A percentile compares a stretch with the other conserved stretches of the same genome.
Conservation (phyloP, 225 moss, liverwort and hornwort genomes). For the Polytrichum commune region DNA sequence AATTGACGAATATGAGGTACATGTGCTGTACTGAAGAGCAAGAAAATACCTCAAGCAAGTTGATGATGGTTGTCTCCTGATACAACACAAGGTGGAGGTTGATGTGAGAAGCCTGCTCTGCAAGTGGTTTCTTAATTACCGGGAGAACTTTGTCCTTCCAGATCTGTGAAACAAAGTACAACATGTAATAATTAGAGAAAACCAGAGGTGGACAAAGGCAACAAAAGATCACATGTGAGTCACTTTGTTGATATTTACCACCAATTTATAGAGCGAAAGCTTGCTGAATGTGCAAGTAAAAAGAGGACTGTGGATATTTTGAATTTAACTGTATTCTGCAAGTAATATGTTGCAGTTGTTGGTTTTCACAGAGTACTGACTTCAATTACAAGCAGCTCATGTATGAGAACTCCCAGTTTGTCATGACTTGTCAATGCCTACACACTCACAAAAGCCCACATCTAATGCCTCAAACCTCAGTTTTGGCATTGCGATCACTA, state of each 20-base stretch:
- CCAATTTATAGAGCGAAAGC: not conserved
- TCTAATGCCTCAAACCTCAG: no score
- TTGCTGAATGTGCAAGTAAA: not conserved
- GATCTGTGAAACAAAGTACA: slow-evolving; percentile 35
- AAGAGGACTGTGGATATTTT: not conserved
- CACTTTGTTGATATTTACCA: not conserved
- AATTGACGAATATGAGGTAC: not conserved
- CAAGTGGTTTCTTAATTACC: slow-evolving; percentile 39
- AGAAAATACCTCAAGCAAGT: slow-evolving; percentile 76
- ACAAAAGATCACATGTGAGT: not conserved
- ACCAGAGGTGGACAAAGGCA: not conserved
- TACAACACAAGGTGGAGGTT: slow-evolving; percentile 75
- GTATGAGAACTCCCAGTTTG: slow-evolving; percentile 77
- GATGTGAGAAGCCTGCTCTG: slow-evolving; percentile 54
- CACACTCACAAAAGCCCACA: not conserved
- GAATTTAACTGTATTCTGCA: not conserved
- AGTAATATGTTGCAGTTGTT: not conserved
- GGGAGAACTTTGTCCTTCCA: slow-evolving; percentile 81
- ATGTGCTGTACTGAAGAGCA: not conserved
- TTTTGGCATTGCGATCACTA: no score
- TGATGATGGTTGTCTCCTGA: slow-evolving; percentile 81
- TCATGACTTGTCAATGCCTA: slow-evolving; percentile 85
- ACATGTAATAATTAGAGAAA: not conserved
- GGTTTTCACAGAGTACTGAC: slow-evolving; percentile 17
- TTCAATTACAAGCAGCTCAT: slow-evolving; percentile 90